Base-by-base conservation (phyloP, 202 grass and related monocot genomes). In the Setaria italica region DNA sequence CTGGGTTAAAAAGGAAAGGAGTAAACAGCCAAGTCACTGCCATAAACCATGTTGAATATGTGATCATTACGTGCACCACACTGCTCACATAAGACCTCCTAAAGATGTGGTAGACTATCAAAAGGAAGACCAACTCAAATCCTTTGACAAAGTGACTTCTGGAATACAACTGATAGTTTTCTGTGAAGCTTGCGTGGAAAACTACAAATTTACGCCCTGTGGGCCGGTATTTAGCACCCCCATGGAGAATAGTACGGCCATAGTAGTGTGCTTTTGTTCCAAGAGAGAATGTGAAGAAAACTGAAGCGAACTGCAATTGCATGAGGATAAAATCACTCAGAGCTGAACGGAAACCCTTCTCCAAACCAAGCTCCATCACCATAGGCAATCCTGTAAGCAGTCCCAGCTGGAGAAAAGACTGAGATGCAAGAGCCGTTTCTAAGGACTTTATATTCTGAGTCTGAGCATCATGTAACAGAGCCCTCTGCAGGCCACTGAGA, bases 261-360 rank as follows among this genome's bases (percentile, higher is more conserved):
- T 95, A 98, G 78, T 94, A 91, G 62, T 98, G 93, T 41, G 91
- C 88, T 84, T 95, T 98, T 68, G 95, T 98, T 92, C 95, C 95
- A 56, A 98, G 95, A 67, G 93, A 95, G 66, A 98, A 98, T 9
- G 95, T 98, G 86, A 98, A 98, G 78, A 98, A 98, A 84, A 98
- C 86, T 66, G 95, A 98, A 68, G 95, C 93, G 42, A 94, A 78
- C 72, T 98, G 95, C 84, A 98, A 69, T 86, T 98, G 91, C 93
- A 98, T 98, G 62, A 98, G 95, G 64, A 98, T 94, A 53, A 98
- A 95, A 59, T 98, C 93, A 82, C 87, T 95, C 50, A 98, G 72
- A 85, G 91, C 93, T 75, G 79, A 45, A 60, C 84, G 86, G 45
- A 98, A 92, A 62, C 95, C 95, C 76, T 98, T 98, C 51, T 98